phyloP scores from a whole-genome alignment of 1,284 basidiomycete genomes.

The Austropuccinia psidii region DNA sequence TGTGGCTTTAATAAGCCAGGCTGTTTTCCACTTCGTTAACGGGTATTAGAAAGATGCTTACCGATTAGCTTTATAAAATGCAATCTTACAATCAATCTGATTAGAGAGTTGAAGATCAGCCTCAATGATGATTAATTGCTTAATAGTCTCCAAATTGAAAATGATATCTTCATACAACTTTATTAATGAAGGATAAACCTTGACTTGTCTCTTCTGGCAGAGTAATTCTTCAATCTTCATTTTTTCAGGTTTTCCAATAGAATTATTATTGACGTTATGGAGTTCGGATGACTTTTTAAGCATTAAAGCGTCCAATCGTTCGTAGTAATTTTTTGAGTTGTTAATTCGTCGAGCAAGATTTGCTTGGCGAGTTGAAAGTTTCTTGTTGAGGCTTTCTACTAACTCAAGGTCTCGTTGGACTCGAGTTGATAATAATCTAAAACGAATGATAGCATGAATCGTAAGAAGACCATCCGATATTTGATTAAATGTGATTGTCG shows the following conservation, averaged over 20 bases:
- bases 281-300: background rate
- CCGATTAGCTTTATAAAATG: slow-evolving; percentile 22
- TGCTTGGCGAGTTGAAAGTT: background rate
- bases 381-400: slow-evolving; percentile 3
- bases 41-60: background rate
- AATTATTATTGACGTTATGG: background rate
- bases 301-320: background rate
- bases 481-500: slow-evolving; percentile 8
- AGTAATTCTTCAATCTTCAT: background rate
- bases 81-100: slow-evolving; percentile 8
- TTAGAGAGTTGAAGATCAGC: background rate
- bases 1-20: background rate
- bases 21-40: no score
- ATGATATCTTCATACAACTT: slow-evolving; percentile 22
- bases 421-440: slow-evolving; percentile 19
- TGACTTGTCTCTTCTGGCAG: slow-evolving; percentile 7
- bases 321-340: background rate
- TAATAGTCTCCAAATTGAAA: slow-evolving; percentile 15
- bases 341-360: background rate
- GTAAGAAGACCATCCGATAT: background rate
- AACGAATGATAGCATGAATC: background rate
- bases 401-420: slow-evolving; percentile 11
- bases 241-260: background rate
- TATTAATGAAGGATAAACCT: slow-evolving; percentile 22
- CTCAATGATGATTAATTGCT: slow-evolving; percentile 5